Evolutionary conservation across 768 basidiomycete species (phyloP).

Genomic region (Dioszegia hungarica): DNA sequence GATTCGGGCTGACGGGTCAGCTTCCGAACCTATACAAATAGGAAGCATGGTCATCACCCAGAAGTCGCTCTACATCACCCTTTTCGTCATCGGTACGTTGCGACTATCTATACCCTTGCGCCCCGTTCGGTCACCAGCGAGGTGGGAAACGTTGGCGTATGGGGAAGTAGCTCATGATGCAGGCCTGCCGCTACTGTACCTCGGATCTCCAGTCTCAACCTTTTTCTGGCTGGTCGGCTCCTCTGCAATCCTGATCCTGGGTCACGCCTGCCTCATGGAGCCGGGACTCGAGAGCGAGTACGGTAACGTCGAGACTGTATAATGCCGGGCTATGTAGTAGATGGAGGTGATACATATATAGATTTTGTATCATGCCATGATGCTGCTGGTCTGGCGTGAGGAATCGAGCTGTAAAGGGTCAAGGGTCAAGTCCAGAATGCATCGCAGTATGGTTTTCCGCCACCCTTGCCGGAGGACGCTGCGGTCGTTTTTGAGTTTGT

Average conservation of each 20-base stretch:
- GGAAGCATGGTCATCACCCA: slow-evolving; percentile 79
- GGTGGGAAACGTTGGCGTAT: too few relatives aligned
- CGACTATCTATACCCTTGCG: background rate
- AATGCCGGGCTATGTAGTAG: background rate
- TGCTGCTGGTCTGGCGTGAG: too few relatives aligned
- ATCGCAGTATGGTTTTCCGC: too few relatives aligned
- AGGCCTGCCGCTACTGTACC: slow-evolving; percentile 80
- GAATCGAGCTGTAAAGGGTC: background rate
- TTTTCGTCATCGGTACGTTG: slow-evolving; percentile 66
- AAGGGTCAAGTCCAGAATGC: background rate
- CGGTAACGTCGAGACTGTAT: slow-evolving; percentile 15
- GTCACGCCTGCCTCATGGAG: slow-evolving; percentile 82
- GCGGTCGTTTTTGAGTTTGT: too few relatives aligned
- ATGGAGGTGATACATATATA: background rate
- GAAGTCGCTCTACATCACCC: slow-evolving; percentile 75
- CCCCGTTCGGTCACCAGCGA: too few relatives aligned
- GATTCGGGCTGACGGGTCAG: slow-evolving; percentile 51
- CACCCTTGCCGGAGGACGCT: too few relatives aligned
- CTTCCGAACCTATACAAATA: slow-evolving; percentile 76
- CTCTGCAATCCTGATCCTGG: slow-evolving; percentile 74
- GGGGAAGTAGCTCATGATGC: background rate
- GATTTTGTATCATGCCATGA: too few relatives aligned
- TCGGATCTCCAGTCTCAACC: slow-evolving; percentile 55
- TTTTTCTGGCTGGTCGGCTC: slow-evolving; percentile 97
- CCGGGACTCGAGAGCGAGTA: slow-evolving; percentile 77